phyloP scores from a whole-genome alignment of 768 basidiomycete genomes.

The Rhodotorula paludigena region DNA sequence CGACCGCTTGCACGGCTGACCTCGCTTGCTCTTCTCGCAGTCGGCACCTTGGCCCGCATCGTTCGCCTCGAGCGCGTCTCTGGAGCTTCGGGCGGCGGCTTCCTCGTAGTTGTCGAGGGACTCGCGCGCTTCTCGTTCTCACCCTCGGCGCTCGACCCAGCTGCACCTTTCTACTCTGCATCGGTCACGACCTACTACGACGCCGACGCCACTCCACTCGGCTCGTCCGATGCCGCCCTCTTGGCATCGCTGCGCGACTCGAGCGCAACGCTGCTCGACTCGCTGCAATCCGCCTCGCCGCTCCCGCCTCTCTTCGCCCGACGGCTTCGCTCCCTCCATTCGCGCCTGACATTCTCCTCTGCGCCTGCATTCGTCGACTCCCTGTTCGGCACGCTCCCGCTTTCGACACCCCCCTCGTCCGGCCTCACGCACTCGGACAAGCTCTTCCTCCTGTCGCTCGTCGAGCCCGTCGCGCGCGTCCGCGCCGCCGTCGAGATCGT shows the following conservation, averaged over 20 bases:
- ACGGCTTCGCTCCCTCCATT: constrained; percentile 38
- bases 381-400: constrained; percentile 33
- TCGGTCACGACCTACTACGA: constrained; percentile 4
- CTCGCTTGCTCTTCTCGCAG: constrained; percentile 1
- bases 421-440: constrained; percentile 42
- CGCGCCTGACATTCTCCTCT: constrained; percentile 30
- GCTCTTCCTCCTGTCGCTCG: constrained; percentile 41
- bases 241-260: constrained; percentile 7
- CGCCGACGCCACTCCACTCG: neutral
- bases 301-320: constrained; percentile 23
- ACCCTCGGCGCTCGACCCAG: constrained; percentile 7
- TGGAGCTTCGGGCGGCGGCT: neutral
- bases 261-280: constrained; percentile 10
- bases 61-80: constrained; percentile 35
- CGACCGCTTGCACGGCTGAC: neutral
- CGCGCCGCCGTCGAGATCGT: constrained; percentile 38
- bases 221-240: neutral
- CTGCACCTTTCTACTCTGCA: constrained; percentile 28
- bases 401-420: constrained; percentile 13
- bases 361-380: constrained; percentile 43
- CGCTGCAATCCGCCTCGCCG: constrained; percentile 33
- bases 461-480: constrained; percentile 38
- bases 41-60: constrained; percentile 35
- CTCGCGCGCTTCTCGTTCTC: constrained; percentile 35
- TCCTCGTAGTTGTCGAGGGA: constrained; percentile 34